phyloP scores from a whole-genome alignment of 371 early-diverging fungal genomes.

The Actinomucor elegans region DNA sequence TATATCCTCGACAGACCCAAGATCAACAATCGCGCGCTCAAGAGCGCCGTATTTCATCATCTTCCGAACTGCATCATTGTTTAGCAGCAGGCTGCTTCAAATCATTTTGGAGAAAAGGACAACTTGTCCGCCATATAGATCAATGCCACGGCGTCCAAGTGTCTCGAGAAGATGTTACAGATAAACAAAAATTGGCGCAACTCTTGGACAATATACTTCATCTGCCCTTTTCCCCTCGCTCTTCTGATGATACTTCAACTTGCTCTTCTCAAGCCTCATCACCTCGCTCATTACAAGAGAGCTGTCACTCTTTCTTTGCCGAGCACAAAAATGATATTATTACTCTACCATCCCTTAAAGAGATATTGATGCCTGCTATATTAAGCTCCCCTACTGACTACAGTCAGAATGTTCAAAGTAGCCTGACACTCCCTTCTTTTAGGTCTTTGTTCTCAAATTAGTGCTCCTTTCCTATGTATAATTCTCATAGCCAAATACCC shows the following conservation, averaged over 20 bases:
- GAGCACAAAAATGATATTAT: neutral
- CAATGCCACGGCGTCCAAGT: slow-evolving; percentile 18
- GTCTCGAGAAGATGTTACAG: slow-evolving; percentile 8
- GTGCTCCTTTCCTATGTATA: no score
- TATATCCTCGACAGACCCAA: neutral
- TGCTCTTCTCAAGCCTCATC: neutral
- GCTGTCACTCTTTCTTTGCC: no score
- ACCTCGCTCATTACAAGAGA: no score
- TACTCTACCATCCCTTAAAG: slow-evolving; percentile 6
- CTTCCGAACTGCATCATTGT: slow-evolving; percentile 42
- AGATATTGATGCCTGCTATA: slow-evolving; percentile 1
- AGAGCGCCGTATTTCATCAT: slow-evolving; percentile 18
- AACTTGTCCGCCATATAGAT: slow-evolving; percentile 44
- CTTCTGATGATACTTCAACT: slow-evolving; percentile 1
- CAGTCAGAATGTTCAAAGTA: neutral
- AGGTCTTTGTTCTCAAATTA: slow-evolving; percentile 7
- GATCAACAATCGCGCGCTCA: slow-evolving; percentile 13
- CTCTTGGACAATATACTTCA: slow-evolving; percentile 1
- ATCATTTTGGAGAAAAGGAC: slow-evolving; percentile 48
- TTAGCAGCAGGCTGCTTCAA: slow-evolving; percentile 41
- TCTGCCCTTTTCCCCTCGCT: neutral
- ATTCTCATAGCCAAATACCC: no score
- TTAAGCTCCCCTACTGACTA: neutral
- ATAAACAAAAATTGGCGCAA: slow-evolving; percentile 5
- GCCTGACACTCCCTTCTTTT: slow-evolving; percentile 2